phyloP scores from a whole-genome alignment of 2,329 filamentous ascomycete species.

The Apiospora kogelbergensis region DNA sequence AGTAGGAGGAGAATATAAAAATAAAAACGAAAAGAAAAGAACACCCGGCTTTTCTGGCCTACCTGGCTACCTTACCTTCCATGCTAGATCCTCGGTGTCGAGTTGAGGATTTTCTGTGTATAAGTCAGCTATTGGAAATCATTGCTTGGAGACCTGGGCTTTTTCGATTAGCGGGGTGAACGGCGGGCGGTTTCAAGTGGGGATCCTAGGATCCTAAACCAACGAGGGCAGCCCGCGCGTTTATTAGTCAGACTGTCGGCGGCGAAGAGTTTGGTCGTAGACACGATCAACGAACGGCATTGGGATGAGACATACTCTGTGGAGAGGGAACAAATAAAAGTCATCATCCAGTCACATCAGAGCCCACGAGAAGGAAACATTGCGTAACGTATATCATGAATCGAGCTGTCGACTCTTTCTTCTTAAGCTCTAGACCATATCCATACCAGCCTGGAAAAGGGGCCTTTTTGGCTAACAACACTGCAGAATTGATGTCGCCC shows the following conservation, averaged over 20 bases:
- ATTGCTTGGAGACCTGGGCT: neutral
- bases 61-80: neutral
- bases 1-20: neutral
- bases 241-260: neutral
- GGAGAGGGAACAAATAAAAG: no score
- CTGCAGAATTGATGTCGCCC: constrained; percentile 6
- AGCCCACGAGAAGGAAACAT: neutral
- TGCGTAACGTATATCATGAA: neutral
- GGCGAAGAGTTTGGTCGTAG: no score
- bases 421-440: constrained; percentile 8
- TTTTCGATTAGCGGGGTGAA: constrained; percentile 1
- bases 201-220: neutral
- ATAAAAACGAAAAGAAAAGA: neutral
- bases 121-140: constrained; percentile 21
- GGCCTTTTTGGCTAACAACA: constrained; percentile 1
- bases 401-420: constrained; percentile 9
- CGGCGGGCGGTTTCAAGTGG: neutral
- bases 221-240: neutral
- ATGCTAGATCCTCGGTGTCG: neutral
- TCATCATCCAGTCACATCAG: neutral
- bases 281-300: no score
- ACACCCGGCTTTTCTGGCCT: neutral
- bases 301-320: no score
- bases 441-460: constrained; percentile 6
- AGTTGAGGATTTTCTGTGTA: constrained; percentile 2